Percentiles rank a stretch among this genome's conserved stretches.
Evolutionary conservation across 2,329 filamentous ascomycete genomes (phyloP).

Genomic region (Rhynchosporium agropyri): DNA sequence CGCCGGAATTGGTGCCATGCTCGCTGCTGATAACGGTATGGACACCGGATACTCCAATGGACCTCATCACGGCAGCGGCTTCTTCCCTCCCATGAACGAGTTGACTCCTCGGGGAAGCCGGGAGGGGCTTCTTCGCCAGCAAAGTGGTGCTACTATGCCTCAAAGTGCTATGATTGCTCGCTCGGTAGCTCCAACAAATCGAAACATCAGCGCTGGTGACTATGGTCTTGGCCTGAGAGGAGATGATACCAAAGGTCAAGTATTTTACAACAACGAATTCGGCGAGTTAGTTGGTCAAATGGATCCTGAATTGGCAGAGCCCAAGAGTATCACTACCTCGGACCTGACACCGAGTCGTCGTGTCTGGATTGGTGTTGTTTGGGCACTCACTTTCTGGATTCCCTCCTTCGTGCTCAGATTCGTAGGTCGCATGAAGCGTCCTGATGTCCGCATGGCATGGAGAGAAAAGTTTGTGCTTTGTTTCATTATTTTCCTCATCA

Average conservation of each 20-base stretch:
- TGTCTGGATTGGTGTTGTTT: constrained; percentile 80
- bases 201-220: constrained; percentile 68
- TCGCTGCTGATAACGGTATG: constrained; percentile 58
- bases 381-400: constrained; percentile 91
- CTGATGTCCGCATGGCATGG: constrained; percentile 96
- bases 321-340: constrained; percentile 74
- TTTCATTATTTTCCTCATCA: constrained; percentile 78
- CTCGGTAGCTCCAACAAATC: constrained; percentile 63
- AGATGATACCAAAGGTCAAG: constrained; percentile 72
- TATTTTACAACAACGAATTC: constrained; percentile 70
- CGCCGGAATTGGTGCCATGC: constrained; percentile 51
- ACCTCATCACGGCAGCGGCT: constrained; percentile 58
- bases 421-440: constrained; percentile 93
- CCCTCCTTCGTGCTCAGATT: constrained; percentile 81
- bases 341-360: constrained; percentile 66
- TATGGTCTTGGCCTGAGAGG: constrained; percentile 89
- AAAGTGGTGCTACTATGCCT: constrained; percentile 43
- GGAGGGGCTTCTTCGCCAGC: constrained; percentile 64
- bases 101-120: constrained; percentile 67
- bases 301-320: constrained; percentile 77
- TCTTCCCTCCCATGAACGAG: constrained; percentile 68
- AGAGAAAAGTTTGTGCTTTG: constrained; percentile 89
- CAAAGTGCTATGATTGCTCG: constrained; percentile 55
- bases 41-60: constrained; percentile 71
- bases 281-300: constrained; percentile 69